Evolutionary conservation across 306 rosid species (phyloP), one percentile per base, ranked within the genome.

Genomic region (Gleditsia sinensis): DNA sequence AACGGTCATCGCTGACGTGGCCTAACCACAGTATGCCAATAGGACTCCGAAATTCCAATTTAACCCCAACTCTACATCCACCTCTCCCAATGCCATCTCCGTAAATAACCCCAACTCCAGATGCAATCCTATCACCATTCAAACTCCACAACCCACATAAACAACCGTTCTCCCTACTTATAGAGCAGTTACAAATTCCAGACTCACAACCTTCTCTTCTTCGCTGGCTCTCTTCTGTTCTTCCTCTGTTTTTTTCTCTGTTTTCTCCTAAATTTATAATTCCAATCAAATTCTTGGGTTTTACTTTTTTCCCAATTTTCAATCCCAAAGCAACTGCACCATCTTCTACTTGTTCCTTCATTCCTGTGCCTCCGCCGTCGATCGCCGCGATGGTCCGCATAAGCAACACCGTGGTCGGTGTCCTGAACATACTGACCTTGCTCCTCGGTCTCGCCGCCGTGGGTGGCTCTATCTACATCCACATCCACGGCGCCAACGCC

Each of bases 321-420:
- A 17, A 30, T 3, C 9, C 24, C 9, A 9, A 1, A 7, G 5
- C 14, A 1, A 0, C 9, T 0, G 8, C 9, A 6, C 72, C 42
- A 23, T 7, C 36, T 83, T n/a, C n/a, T n/a, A n/a, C n/a, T n/a
- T n/a, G n/a, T n/a, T n/a, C n/a, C n/a, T n/a, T n/a, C n/a, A n/a
- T n/a, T 39, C 45, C 12, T 39, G 3, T 7, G 24, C 7, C 17
- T 20, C 14, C 57, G 10, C 30, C 58, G 6, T 51, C 14, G 12
- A 24, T 1, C 17, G 33, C 33, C 60, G 34, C 34, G 7, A 54
- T 58, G 64, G 32, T 56, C 45, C 88, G 87, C 16, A 6, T 83
- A 25, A 86, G 93, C 84, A 88, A 88, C 75, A 48, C 79, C 43
- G 14, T 88, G 25, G 68, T 82, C 19, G 71, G 82, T 1, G n/a